Evolutionary conservation across 257 asterid genomes (phyloP).

Genomic region (Nicotiana attenuata): DNA sequence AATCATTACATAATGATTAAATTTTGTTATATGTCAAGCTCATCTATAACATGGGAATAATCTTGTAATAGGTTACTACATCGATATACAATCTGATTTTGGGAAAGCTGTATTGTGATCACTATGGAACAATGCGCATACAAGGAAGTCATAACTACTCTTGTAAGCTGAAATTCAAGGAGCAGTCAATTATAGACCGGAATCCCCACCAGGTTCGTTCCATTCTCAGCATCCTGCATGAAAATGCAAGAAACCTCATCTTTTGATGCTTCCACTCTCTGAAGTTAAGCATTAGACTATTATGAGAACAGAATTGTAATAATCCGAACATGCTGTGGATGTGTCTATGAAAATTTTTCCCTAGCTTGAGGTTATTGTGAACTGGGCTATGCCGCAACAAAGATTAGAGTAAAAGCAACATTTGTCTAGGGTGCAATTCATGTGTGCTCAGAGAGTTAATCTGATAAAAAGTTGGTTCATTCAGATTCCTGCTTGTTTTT

Average conservation of each 20-base stretch:
- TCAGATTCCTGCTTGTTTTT: background rate
- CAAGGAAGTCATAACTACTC: slow-evolving; percentile 73
- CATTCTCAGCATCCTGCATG: slow-evolving; percentile 5
- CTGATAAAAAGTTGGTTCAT: background rate
- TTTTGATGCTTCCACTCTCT: background rate
- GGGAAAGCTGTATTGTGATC: slow-evolving; percentile 93
- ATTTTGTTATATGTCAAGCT: no score
- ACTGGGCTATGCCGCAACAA: background rate
- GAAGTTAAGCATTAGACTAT: background rate
- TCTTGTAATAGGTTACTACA: slow-evolving; percentile 69
- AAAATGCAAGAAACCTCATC: background rate
- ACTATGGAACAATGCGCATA: slow-evolving; percentile 91
- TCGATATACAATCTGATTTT: slow-evolving; percentile 95
- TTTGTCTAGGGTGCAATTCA: slow-evolving; percentile 4
- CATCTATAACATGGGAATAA: background rate
- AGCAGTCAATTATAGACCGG: slow-evolving; percentile 92
- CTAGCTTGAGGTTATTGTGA: slow-evolving; percentile 3
- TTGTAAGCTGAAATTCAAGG: slow-evolving; percentile 93
- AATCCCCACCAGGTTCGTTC: slow-evolving; percentile 89
- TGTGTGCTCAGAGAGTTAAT: background rate
- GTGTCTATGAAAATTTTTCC: no score
- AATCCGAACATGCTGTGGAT: background rate
- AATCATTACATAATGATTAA: slow-evolving; percentile 6
- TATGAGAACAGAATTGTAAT: background rate
- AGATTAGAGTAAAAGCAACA: background rate